Conservation (phyloP, 768 basidiomycete species). For the Clavulina sp. region DNA sequence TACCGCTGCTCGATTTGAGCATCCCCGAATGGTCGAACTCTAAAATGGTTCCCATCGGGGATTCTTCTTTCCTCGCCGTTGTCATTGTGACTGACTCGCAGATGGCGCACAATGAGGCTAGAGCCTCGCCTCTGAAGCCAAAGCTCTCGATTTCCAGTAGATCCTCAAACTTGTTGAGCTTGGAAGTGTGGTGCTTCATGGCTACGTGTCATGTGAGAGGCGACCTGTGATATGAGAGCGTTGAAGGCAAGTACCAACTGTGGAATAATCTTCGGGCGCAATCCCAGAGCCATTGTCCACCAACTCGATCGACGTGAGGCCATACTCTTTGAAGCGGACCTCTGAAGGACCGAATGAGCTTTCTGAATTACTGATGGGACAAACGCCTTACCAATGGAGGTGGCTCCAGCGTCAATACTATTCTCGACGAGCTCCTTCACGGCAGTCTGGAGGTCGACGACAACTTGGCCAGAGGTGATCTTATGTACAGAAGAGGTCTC, state of each 20-base stretch:
- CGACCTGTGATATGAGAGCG: background rate
- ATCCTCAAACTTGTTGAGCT: constrained; percentile 59
- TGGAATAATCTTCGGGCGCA: constrained; percentile 52
- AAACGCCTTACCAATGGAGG: constrained; percentile 47
- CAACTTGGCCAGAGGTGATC: constrained; percentile 90
- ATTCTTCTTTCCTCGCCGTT: constrained; percentile 51
- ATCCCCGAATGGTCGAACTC: constrained; percentile 52
- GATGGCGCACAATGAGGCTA: constrained; percentile 82
- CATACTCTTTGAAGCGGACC: constrained; percentile 78
- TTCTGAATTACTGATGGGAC: background rate
- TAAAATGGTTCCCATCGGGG: constrained; percentile 68
- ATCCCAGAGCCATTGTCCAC: constrained; percentile 89
- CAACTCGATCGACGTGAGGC: constrained; percentile 67
- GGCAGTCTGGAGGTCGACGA: constrained; percentile 81
- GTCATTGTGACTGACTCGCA: constrained; percentile 49
- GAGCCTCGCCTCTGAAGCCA: constrained; percentile 91
- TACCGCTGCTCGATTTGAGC: constrained; percentile 32
- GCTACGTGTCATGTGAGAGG: constrained; percentile 26
- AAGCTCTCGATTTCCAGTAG: constrained; percentile 61
- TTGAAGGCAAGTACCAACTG: constrained; percentile 62
- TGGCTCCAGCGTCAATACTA: constrained; percentile 83
- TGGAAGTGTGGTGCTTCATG: constrained; percentile 87
- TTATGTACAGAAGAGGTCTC: constrained; percentile 64
- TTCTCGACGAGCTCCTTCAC: constrained; percentile 97
- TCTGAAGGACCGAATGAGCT: constrained; percentile 30